Evolutionary conservation across 23 red algal genomes (phyloP).

Genomic region (Agarophyton chilense): DNA sequence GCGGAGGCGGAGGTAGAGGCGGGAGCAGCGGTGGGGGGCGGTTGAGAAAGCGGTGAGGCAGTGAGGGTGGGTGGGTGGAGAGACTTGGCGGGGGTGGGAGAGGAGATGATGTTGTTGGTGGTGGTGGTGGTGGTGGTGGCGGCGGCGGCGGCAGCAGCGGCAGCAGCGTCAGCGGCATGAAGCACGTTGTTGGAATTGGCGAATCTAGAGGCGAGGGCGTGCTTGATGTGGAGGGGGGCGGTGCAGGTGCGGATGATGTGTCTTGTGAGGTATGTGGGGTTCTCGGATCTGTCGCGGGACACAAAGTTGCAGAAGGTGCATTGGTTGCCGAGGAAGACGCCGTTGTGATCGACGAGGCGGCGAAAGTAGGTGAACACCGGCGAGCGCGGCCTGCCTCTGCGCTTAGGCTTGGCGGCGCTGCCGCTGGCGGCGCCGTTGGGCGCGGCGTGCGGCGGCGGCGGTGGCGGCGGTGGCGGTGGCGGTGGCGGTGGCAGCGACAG

Average conservation of each 20-base stretch:
- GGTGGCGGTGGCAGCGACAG: neutral
- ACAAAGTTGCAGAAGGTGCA: slow-evolving; percentile 52
- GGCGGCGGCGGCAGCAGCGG: neutral
- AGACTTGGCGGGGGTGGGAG: neutral
- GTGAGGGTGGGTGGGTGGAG: neutral
- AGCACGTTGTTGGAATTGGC: neutral
- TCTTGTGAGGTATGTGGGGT: slow-evolving; percentile 58
- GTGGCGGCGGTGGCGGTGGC: neutral
- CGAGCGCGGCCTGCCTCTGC: slow-evolving; percentile 40
- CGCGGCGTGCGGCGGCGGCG: neutral
- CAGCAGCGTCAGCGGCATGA: neutral
- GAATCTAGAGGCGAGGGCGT: slow-evolving; percentile 17
- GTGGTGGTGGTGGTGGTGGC: neutral
- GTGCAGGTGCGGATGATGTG: slow-evolving; percentile 44
- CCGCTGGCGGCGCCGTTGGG: neutral
- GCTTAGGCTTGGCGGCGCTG: slow-evolving; percentile 13
- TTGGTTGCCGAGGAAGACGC: slow-evolving; percentile 20
- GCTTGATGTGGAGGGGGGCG: slow-evolving; percentile 37
- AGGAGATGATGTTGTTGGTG: neutral
- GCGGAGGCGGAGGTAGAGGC: neutral
- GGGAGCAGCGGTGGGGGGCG: neutral
- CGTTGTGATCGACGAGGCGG: slow-evolving; percentile 14
- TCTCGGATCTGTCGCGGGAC: slow-evolving; percentile 62
- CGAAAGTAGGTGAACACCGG: slow-evolving; percentile 53
- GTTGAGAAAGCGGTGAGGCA: neutral